A percentile compares a stretch with the other conserved stretches of the same genome.
Conservation (phyloP, 768 basidiomycete species). For the Strobilomyces echinocephalus region DNA sequence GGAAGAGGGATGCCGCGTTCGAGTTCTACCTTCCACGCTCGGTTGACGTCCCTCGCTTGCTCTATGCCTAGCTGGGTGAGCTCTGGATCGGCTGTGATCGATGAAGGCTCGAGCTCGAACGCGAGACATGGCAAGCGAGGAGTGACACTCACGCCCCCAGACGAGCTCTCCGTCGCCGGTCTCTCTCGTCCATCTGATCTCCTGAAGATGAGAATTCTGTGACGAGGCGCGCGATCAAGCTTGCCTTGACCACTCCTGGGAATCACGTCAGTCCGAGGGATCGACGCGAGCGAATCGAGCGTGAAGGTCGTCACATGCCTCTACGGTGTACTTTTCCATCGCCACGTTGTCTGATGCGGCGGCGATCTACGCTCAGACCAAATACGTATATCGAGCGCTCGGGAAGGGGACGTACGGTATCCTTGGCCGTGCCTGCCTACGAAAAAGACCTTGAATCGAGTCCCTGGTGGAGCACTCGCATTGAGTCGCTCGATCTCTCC, state of each 20-base stretch:
- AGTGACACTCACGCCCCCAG: slow-evolving; percentile 69
- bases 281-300: neutral
- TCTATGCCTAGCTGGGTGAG: slow-evolving; percentile 53
- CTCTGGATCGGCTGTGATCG: slow-evolving; percentile 54
- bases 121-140: neutral
- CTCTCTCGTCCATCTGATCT: slow-evolving; percentile 51
- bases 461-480: slow-evolving; percentile 30
- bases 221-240: slow-evolving; percentile 14
- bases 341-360: slow-evolving; percentile 63
- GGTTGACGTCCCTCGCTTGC: slow-evolving; percentile 48
- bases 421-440: slow-evolving; percentile 72
- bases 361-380: too few relatives aligned
- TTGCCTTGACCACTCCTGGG: slow-evolving; percentile 59
- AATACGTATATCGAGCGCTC: too few relatives aligned
- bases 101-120: neutral
- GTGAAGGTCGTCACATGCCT: slow-evolving; percentile 23
- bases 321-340: slow-evolving; percentile 56
- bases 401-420: slow-evolving; percentile 46
- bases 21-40: slow-evolving; percentile 48
- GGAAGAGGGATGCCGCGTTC: slow-evolving; percentile 43
- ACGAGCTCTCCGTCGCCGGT: slow-evolving; percentile 59
- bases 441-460: slow-evolving; percentile 59
- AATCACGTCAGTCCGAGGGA: neutral
- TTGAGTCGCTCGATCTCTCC: slow-evolving; percentile 43
- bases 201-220: neutral